Base-by-base conservation (phyloP, 2,329 filamentous ascomycete genomes). In the Didymellaceae sp. region DNA sequence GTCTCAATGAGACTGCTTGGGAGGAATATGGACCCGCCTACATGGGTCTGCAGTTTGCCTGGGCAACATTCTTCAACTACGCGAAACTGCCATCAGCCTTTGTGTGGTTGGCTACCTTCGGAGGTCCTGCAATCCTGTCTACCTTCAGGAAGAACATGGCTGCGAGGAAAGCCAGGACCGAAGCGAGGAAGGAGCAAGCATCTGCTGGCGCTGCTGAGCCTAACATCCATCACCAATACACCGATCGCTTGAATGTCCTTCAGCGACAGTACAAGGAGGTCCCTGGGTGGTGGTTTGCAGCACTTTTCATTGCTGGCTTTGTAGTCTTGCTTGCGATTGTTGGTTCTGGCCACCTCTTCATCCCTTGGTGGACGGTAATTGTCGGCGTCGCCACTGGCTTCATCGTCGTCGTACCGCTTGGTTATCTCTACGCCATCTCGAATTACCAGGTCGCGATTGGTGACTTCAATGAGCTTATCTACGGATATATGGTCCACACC, bases 21-120 rank as follows among this genome's bases (percentile, higher is more conserved):
- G 63, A 72, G n/a, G 60, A 76, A 6, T 72, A 80, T 25, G 83
- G 83, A 0, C 80, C 80, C 2, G 73, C 82, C n/a, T 84, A 83
- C 55, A 78, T 84, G 44, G 80, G 83, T 1, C 71, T 81, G 0
- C 84, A 86, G 52, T 77, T 80, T 32, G 74, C 84, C 3, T 86
- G 83, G 83, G 66, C 70, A 4, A 82, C 82, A 54, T 85, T 85
- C 68, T 85, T 84, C 63, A 81, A 82, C 62, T 86, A 85, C 47
- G 82, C 83, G 5, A 79, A 82, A 7, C 81, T 84, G 48, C 76
- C 81, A 1, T 84, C 82, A 1, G 81, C 82, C 0, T 74, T 85
- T 38, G 78, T 79, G 5, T 86, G 83, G 82, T 82, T 85, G 65
- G 71, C 71, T 3, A 77, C 83, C 0, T 86, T 86, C 48, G 81